These are phyloP conservation scores for Neurospora tetraspora DNA, from an alignment of 495 filamentous ascomycete genomes.

Conservation along the genomic window DNA sequence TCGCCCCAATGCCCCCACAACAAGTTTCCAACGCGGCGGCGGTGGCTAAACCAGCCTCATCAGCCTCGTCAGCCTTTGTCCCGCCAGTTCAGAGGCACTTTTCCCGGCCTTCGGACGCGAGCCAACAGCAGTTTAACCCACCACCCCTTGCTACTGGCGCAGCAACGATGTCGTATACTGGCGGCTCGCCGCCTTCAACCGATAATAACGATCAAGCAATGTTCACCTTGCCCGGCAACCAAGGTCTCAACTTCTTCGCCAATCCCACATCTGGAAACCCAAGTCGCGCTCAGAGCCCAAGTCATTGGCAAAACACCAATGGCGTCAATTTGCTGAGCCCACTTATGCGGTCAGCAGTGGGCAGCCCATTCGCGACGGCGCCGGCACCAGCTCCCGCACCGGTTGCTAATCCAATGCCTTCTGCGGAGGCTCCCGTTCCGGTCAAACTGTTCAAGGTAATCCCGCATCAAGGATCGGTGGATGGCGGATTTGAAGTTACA, in stretches of 20 bases:
- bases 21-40: neutral
- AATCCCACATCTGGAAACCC: constrained; percentile 3
- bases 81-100: neutral
- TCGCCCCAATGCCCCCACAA: neutral
- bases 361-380: neutral
- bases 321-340: constrained; percentile 1
- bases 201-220: neutral
- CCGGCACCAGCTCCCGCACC: neutral
- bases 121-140: neutral
- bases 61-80: neutral
- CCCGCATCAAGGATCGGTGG: constrained; percentile 68
- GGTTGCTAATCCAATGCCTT: neutral
- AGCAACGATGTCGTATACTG: constrained; percentile 17
- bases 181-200: neutral
- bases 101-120: neutral
- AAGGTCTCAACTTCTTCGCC: neutral
- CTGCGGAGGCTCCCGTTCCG: neutral
- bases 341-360: constrained; percentile 49
- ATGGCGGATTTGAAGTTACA: constrained; percentile 78
- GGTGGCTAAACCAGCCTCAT: neutral
- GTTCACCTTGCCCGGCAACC: neutral
- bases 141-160: neutral
- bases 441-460: constrained; percentile 47
- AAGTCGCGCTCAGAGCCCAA: constrained; percentile 13
- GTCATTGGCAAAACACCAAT: neutral